Conservation (phyloP, 2,329 filamentous ascomycete genomes). For the Zymoseptoria tritici region DNA sequence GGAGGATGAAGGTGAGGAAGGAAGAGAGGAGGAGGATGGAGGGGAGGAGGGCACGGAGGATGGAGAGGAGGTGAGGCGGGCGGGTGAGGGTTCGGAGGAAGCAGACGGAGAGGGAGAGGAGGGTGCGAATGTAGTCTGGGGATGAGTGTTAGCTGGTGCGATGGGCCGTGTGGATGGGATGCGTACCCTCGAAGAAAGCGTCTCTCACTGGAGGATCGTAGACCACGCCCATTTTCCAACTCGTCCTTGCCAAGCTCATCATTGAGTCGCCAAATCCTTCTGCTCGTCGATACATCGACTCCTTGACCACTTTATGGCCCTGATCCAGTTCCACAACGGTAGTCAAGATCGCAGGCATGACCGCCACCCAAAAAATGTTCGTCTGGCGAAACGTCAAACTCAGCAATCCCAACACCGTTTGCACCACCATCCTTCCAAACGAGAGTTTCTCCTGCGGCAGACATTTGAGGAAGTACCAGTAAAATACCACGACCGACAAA, state of each 20-base stretch:
- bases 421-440: constrained; percentile 11
- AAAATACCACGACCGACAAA: constrained; percentile 63
- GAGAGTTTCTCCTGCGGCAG: constrained; percentile 15
- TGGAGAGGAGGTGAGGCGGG: constrained; percentile 14
- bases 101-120: constrained; percentile 58
- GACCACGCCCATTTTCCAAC: constrained; percentile 37
- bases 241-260: constrained; percentile 25
- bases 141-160: constrained; percentile 1
- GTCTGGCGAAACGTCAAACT: constrained; percentile 81
- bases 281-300: constrained; percentile 24
- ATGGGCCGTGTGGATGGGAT: background rate
- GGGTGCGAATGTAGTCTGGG: constrained; percentile 29
- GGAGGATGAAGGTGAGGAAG: constrained; percentile 69
- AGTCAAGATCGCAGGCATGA: constrained; percentile 58
- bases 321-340: constrained; percentile 43
- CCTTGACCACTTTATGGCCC: constrained; percentile 40
- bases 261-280: constrained; percentile 27
- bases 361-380: constrained; percentile 90
- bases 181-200: constrained; percentile 43
- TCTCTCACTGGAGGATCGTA: constrained; percentile 45
- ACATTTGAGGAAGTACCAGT: constrained; percentile 44
- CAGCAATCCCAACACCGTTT: constrained; percentile 52
- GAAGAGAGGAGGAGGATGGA: constrained; percentile 55
- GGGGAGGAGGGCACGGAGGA: constrained; percentile 30
- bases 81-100: constrained; percentile 37